Evolutionary conservation across 257 asterid species (phyloP), one percentile per base, ranked within the genome.

Genomic region (Handroanthus guayacan): DNA sequence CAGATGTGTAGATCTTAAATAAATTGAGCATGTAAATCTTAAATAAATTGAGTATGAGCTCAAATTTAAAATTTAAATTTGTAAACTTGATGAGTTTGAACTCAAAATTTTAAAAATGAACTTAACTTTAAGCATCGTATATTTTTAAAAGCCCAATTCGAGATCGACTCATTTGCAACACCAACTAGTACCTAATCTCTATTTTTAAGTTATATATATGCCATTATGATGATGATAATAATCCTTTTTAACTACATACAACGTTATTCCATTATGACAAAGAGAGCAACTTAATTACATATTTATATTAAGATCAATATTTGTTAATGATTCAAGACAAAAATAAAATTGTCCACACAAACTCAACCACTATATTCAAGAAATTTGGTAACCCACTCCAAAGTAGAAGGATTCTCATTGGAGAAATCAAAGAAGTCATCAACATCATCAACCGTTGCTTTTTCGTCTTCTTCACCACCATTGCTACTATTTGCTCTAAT

Each of bases 381-480:
- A 60, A 88, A 88, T 20, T 84, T 83, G 72, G 82, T 69, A 58
- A 88, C 80, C 91, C 91, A 86, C 60, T 85, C 86, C 74, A 85
- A 43, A n/a, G 94, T 89, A 11, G 88, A 78, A 47, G 91, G 91
- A 12, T 84, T 78, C 78, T 87, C 90, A 31, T 89, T 89, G 39
- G 89, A 85, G 84, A 86, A 86, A 78, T 89, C 90, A 50, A 87
- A 89, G 82, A 89, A 85, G 52, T 86, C 90, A 67, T 86, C 88
- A 50, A 51, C 77, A 63, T 83, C 82, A 45, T 83, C 82, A 58
- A 71, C 52, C 61, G 67, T 70, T 44, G 10, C 67, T 61, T 65
- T 57, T n/a, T 76, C 64, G 9, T 73, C 83, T 78, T 74, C 83
- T 74, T 18, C 72, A 67, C 18, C 51, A 39, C 56, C 31, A 55